These are phyloP conservation scores for Teratosphaeria destructans DNA, from an alignment of 2,329 filamentous ascomycete species.

Conservation along the genomic window DNA sequence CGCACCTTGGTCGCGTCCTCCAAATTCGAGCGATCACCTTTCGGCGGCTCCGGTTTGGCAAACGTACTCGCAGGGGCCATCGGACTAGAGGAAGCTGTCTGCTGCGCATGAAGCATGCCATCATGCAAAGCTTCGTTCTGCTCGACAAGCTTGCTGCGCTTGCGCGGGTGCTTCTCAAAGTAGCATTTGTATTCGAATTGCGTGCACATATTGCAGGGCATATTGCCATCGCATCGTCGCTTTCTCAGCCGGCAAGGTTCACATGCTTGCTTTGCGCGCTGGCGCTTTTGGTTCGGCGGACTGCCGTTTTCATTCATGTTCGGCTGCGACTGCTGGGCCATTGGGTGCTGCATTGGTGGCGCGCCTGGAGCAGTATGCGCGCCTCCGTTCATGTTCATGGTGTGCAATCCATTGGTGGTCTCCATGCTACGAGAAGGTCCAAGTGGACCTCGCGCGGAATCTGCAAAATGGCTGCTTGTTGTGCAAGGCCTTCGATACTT, in stretches of 20 bases:
- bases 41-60: slow-evolving; percentile 5
- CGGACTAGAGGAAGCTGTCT: slow-evolving; percentile 2
- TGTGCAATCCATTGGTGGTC: neutral
- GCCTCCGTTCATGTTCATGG: neutral
- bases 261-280: slow-evolving; percentile 26
- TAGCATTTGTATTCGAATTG: slow-evolving; percentile 45
- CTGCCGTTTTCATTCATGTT: neutral
- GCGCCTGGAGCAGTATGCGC: neutral
- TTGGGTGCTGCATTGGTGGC: neutral
- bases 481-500: neutral
- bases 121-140: slow-evolving; percentile 14
- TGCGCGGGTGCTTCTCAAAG: slow-evolving; percentile 32
- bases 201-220: slow-evolving; percentile 44
- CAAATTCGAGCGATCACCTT: slow-evolving; percentile 10
- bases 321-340: neutral
- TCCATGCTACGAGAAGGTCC: neutral
- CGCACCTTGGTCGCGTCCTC: slow-evolving; percentile 25
- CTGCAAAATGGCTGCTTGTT: neutral
- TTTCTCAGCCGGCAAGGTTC: slow-evolving; percentile 46
- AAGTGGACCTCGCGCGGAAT: neutral
- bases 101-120: slow-evolving; percentile 4
- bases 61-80: neutral
- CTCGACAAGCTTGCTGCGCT: slow-evolving; percentile 24
- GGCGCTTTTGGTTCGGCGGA: slow-evolving; percentile 18
- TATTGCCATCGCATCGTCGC: slow-evolving; percentile 44